Evolutionary conservation across 345 rosid species (phyloP).

Genomic region (Bretschneidera sinensis): DNA sequence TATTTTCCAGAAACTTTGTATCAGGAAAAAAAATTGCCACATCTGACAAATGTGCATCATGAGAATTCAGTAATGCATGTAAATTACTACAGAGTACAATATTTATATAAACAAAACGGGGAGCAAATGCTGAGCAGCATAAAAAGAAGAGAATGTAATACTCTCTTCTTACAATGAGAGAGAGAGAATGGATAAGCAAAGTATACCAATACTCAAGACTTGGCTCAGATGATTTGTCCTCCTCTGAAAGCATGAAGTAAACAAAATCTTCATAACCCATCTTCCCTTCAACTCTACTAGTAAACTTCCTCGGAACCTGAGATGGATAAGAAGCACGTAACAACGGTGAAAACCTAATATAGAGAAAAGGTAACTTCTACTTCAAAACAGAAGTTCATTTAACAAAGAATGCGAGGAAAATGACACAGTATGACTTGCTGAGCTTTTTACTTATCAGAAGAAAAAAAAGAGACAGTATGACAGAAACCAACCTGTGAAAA

Average conservation of each 20-base stretch:
- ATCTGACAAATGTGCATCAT: too few species aligned
- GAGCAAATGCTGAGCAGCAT: too few species aligned
- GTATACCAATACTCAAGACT: slow-evolving; percentile 85
- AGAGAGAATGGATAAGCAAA: not conserved
- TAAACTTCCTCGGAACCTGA: slow-evolving; percentile 70
- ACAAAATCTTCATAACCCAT: slow-evolving; percentile 98
- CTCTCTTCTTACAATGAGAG: not conserved
- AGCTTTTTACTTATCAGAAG: too few species aligned
- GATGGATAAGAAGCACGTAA: slow-evolving; percentile 14
- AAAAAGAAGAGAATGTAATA: not conserved
- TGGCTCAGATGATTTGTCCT: slow-evolving; percentile 85
- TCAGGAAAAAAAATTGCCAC: too few species aligned
- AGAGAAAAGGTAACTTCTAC: not conserved
- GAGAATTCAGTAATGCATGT: too few species aligned
- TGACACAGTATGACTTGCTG: too few species aligned
- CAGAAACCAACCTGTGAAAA: slow-evolving; percentile 76
- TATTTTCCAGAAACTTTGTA: too few species aligned
- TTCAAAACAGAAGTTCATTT: slow-evolving; percentile 2
- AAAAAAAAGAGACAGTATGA: not conserved
- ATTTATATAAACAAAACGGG: too few species aligned
- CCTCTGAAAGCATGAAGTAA: slow-evolving; percentile 84
- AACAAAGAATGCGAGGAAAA: not conserved
- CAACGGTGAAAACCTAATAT: not conserved
- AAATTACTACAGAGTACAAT: too few species aligned
- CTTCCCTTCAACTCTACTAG: slow-evolving; percentile 65